These are phyloP conservation scores for Cicer bijugum DNA, from an alignment of 306 rosid species.

Conservation along the genomic window DNA sequence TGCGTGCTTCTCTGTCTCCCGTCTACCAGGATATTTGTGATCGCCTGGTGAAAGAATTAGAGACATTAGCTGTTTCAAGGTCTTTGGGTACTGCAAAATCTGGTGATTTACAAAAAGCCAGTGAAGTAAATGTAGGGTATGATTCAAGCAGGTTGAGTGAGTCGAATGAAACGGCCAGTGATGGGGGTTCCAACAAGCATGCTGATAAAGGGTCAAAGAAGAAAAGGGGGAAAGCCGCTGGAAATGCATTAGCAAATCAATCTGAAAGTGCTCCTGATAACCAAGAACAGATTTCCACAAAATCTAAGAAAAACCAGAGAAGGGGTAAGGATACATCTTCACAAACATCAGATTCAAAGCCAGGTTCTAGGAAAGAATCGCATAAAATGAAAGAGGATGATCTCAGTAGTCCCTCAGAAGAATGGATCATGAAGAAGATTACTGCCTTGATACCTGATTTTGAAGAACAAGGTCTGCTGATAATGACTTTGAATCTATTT, in stretches of 20 bases:
- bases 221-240: conserved; percentile 75
- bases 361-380: conserved; percentile 70
- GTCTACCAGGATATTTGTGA: conserved; percentile 72
- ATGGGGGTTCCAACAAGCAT: conserved; percentile 62
- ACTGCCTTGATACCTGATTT: conserved; percentile 70
- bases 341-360: conserved; percentile 66
- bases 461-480: conserved; percentile 80
- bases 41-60: conserved; percentile 79
- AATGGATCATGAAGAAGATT: conserved; percentile 88
- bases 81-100: conserved; percentile 53
- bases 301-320: conserved; percentile 88
- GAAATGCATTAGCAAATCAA: conserved; percentile 49
- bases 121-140: conserved; percentile 56
- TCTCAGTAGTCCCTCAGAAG: conserved; percentile 76
- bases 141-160: conserved; percentile 62
- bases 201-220: conserved; percentile 80
- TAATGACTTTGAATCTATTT: conserved; percentile 45
- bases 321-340: conserved; percentile 72
- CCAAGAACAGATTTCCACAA: conserved; percentile 64
- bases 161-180: conserved; percentile 59
- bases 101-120: conserved; percentile 51
- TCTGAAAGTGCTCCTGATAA: conserved; percentile 70
- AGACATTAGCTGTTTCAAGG: conserved; percentile 60
- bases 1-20: conserved; percentile 32
- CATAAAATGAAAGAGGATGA: conserved; percentile 70